These are phyloP conservation scores for Leishmania lainsoni DNA, from an alignment of 208 protist genomes.

Conservation along the genomic window DNA sequence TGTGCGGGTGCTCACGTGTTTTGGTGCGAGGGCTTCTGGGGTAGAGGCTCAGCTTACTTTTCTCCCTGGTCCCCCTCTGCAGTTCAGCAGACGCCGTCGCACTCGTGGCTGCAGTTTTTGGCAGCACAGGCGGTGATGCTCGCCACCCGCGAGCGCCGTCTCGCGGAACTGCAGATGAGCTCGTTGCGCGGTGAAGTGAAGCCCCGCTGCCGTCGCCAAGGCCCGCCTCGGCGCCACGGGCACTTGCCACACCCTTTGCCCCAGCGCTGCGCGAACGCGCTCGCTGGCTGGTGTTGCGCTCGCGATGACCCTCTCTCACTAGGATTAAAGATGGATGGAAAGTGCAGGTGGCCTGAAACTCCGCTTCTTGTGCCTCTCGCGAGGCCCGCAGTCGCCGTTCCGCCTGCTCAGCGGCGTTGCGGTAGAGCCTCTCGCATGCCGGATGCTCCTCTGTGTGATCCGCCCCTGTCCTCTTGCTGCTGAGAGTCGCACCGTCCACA, in stretches of 20 bases:
- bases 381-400: conserved; percentile 21
- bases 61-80: conserved; percentile 29
- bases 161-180: neutral
- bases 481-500: neutral
- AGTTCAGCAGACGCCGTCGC: conserved; percentile 16
- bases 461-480: neutral
- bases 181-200: conserved; percentile 1
- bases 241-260: neutral
- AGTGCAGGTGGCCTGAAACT: conserved; percentile 20
- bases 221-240: neutral
- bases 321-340: conserved; percentile 21
- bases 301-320: neutral
- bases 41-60: conserved; percentile 2
- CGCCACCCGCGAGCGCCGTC: neutral
- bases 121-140: conserved; percentile 12
- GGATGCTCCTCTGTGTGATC: neutral
- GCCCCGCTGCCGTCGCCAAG: neutral
- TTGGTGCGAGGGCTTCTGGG: conserved; percentile 23
- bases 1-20: conserved; percentile 28
- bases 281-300: conserved; percentile 7
- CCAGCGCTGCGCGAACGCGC: neutral
- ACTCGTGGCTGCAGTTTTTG: conserved; percentile 13
- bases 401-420: conserved; percentile 13
- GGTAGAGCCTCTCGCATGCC: conserved; percentile 31
- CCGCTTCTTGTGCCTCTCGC: conserved; percentile 19